These are phyloP conservation scores for Aspergillus fumigatus DNA, from an alignment of 2,329 filamentous ascomycete species.

Conservation along the genomic window DNA sequence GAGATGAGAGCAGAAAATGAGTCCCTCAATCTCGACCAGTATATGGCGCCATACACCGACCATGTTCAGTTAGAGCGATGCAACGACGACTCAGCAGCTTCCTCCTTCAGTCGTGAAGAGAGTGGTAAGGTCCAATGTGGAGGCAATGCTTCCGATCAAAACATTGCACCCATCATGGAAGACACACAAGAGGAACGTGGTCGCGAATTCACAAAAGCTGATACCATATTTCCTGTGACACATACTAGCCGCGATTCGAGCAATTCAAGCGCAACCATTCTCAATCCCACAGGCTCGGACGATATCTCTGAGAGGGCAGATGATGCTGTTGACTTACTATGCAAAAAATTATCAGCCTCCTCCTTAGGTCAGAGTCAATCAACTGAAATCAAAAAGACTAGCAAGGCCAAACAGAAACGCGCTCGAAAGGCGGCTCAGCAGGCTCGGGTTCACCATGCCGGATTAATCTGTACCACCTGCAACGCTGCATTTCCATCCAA, in stretches of 20 bases:
- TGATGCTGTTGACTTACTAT: conserved; percentile 10
- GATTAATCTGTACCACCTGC: conserved; percentile 73
- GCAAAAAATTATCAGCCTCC: conserved; percentile 14
- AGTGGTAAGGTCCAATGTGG: conserved; percentile 18
- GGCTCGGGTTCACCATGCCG: conserved; percentile 14
- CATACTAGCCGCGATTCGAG: neutral
- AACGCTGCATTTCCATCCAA: conserved; percentile 71
- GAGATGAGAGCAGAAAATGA: conserved; percentile 80
- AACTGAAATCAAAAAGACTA: conserved; percentile 30
- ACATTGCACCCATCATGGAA: neutral
- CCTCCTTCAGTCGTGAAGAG: conserved; percentile 1
- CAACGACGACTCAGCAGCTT: neutral
- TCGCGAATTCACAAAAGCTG: neutral
- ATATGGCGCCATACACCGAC: neutral
- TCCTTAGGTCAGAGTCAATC: conserved; percentile 17
- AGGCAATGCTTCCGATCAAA: neutral
- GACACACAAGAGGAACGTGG: neutral
- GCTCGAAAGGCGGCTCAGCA: conserved; percentile 46
- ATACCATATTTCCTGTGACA: neutral
- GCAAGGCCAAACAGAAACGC: conserved; percentile 52
- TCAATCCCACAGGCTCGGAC: neutral
- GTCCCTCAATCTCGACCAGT: conserved; percentile 33
- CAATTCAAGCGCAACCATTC: neutral
- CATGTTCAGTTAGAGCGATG: neutral
- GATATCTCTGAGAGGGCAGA: conserved; percentile 1